These are phyloP conservation scores for Alternaria postmessia DNA, from an alignment of 2,329 filamentous ascomycete genomes.

Conservation along the genomic window DNA sequence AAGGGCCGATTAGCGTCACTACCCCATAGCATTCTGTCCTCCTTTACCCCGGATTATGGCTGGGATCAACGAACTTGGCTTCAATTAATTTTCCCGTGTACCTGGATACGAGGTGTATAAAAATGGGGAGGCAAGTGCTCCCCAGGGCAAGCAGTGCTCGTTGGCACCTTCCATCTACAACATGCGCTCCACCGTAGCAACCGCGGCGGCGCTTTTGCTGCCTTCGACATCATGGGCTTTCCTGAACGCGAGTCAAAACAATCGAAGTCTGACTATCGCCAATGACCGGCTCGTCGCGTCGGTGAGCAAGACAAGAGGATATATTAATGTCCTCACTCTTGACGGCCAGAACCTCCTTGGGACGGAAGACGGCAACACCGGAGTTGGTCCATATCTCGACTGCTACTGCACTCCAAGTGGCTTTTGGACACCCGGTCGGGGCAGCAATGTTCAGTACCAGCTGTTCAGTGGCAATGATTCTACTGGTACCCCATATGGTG, in stretches of 20 bases:
- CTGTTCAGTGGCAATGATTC: conserved; percentile 62
- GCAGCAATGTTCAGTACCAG: conserved; percentile 54
- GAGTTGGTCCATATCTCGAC: conserved; percentile 51
- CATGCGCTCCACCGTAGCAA: conserved; percentile 22
- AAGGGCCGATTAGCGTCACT: conserved; percentile 20
- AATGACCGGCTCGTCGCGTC: conserved; percentile 58
- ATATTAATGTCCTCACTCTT: conserved; percentile 54
- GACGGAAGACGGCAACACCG: conserved; percentile 35
- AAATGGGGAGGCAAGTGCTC: conserved; percentile 9
- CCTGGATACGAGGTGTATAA: conserved; percentile 18
- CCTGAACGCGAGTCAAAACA: conserved; percentile 28
- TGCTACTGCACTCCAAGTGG: conserved; percentile 59
- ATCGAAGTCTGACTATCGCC: conserved; percentile 47
- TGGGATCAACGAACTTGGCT: conserved; percentile 15
- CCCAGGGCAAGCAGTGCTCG: neutral
- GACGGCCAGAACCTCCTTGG: conserved; percentile 52
- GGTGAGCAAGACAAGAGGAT: conserved; percentile 55
- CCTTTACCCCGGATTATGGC: conserved; percentile 26
- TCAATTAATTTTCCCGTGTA: conserved; percentile 30
- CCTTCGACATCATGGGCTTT: conserved; percentile 22
- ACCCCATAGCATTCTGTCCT: conserved; percentile 18
- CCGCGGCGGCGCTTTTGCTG: conserved; percentile 20
- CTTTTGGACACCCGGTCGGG: conserved; percentile 66
- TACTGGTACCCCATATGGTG: conserved; percentile 62
- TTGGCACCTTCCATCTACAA: conserved; percentile 3